phyloP scores from a whole-genome alignment of 768 basidiomycete species.

The Boletus barrowsii region DNA sequence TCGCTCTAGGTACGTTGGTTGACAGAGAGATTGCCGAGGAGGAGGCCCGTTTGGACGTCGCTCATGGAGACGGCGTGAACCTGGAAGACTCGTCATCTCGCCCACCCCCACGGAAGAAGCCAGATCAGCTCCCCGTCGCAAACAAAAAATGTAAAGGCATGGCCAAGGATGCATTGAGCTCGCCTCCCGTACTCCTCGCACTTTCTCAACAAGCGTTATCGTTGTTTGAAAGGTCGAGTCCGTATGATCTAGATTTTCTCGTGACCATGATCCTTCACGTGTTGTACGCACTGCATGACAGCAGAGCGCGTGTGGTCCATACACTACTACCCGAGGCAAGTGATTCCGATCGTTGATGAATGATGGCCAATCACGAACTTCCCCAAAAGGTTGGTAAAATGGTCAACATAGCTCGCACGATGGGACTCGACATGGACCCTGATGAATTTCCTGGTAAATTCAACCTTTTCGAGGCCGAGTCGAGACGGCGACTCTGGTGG shows the following conservation, averaged over 20 bases:
- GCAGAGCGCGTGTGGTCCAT: slow-evolving; percentile 41
- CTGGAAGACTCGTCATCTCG: slow-evolving; percentile 25
- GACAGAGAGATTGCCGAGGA: slow-evolving; percentile 30
- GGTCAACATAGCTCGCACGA: slow-evolving; percentile 59
- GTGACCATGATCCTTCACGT: slow-evolving; percentile 58
- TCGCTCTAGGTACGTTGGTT: slow-evolving; percentile 56
- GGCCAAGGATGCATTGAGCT: slow-evolving; percentile 28
- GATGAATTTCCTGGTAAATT: slow-evolving; percentile 49
- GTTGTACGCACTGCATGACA: slow-evolving; percentile 51
- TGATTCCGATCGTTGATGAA: slow-evolving; percentile 25
- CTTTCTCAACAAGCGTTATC: slow-evolving; percentile 48
- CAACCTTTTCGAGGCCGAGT: slow-evolving; percentile 49
- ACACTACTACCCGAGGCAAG: slow-evolving; percentile 28
- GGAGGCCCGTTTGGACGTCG: slow-evolving; percentile 24
- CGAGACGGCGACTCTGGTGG: slow-evolving; percentile 69
- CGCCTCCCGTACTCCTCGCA: slow-evolving; percentile 41
- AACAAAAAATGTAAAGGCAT: slow-evolving; percentile 27
- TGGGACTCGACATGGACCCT: slow-evolving; percentile 62
- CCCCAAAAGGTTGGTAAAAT: slow-evolving; percentile 59
- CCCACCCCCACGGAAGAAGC: slow-evolving; percentile 20
- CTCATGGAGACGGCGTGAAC: slow-evolving; percentile 15
- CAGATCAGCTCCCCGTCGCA: slow-evolving; percentile 11
- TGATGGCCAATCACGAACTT: slow-evolving; percentile 17
- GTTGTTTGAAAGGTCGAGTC: slow-evolving; percentile 39
- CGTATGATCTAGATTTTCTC: slow-evolving; percentile 56